Base-by-base conservation (phyloP, 2,329 filamentous ascomycete species). In the Parafenestella ontariensis region DNA sequence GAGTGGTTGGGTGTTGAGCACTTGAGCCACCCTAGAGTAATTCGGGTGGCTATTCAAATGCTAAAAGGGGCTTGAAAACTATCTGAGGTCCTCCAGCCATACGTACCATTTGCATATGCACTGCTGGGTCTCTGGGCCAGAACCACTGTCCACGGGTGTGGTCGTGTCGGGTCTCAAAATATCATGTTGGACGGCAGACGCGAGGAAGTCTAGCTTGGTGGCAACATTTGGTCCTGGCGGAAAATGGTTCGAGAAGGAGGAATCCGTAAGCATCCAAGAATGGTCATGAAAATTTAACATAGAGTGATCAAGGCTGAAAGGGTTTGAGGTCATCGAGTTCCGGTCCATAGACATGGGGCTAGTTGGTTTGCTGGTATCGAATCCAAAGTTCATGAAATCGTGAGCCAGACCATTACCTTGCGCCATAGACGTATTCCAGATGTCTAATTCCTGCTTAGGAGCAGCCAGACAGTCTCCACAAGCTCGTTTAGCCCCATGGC, bases 81-180 rank as follows among this genome's bases (percentile, higher is more conserved):
- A 15, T 2, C 6, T 17, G 24, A 44, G 18, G 13, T 26, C 17
- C 7, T 36, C 11, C 23, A 18, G 41, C n/a, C 21, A 8, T 26
- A 57, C 58, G 34, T 56, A 64, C 71, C 73, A 76, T 62, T 65
- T 71, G 56, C 73, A 76, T 8, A 71, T 41, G 41, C 59, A 67
- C 6, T 58, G 41, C 21, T 66, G 45, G 3, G 53, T 28, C 23
- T 62, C 61, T 26, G 54, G 40, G n/a, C 51, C 43, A 17, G 57
- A 51, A 7, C 37, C 46, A 7, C 56, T 54, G 7, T 56, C 56
- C 1, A 56, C 33, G 9, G 56, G 52, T 11, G 46, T 49, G 3
- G 61, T 58, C 18, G 48, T 57, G 11, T 33, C 54, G 18, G 65
- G 58, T 26, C 65, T 64, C 34, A 67, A 52, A 26, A 69, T 46